These are phyloP conservation scores for Petunia axillaris DNA, from an alignment of 257 asterid species.

Conservation along the genomic window DNA sequence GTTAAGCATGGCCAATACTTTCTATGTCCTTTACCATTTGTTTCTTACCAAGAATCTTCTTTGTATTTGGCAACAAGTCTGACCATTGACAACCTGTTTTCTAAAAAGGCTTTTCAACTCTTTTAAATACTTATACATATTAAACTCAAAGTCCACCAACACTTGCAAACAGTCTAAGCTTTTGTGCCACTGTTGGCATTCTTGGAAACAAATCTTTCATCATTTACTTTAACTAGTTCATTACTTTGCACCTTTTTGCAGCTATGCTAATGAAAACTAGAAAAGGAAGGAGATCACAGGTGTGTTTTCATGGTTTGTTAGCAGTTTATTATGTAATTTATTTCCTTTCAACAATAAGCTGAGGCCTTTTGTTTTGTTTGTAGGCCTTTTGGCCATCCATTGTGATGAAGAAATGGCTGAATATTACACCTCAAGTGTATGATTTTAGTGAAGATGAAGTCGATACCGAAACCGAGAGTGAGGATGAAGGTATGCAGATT, in stretches of 20 bases:
- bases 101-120: neutral
- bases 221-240: slow-evolving; percentile 31
- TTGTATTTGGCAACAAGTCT: slow-evolving; percentile 44
- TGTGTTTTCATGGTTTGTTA: slow-evolving; percentile 24
- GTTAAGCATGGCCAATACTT: slow-evolving; percentile 59
- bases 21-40: slow-evolving; percentile 59
- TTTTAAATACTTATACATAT: slow-evolving; percentile 23
- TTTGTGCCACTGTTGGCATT: slow-evolving; percentile 16
- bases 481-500: slow-evolving; percentile 69
- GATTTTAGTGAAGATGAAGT: slow-evolving; percentile 96
- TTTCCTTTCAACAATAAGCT: neutral
- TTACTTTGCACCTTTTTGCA: slow-evolving; percentile 12
- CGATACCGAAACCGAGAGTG: slow-evolving; percentile 81
- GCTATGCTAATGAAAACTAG: slow-evolving; percentile 49
- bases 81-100: slow-evolving; percentile 33
- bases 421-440: slow-evolving; percentile 68
- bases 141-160: slow-evolving; percentile 30
- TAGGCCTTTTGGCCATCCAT: slow-evolving; percentile 91
- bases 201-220: slow-evolving; percentile 24
- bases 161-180: slow-evolving; percentile 26
- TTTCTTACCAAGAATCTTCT: slow-evolving; percentile 54
- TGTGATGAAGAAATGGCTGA: slow-evolving; percentile 96
- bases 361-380: slow-evolving; percentile 8
- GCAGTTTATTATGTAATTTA: neutral
- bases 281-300: slow-evolving; percentile 68